phyloP scores from a whole-genome alignment of 2,329 filamentous ascomycete genomes.

The Aspergillus fumigatus region DNA sequence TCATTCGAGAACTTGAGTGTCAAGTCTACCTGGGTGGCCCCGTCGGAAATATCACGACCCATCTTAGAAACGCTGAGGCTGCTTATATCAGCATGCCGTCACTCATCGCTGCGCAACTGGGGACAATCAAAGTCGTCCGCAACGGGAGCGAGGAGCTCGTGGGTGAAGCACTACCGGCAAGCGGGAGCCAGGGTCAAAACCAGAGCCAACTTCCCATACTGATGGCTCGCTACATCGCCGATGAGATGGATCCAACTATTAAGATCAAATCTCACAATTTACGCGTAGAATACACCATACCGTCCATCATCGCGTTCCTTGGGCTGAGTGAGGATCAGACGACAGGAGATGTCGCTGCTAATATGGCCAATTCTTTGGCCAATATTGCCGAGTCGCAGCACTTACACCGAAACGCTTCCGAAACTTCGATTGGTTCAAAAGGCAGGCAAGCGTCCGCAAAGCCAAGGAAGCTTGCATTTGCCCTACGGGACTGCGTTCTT shows the following conservation, averaged over 20 bases:
- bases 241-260: slow-evolving; percentile 87
- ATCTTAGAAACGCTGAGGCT: slow-evolving; percentile 61
- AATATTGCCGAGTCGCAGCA: slow-evolving; percentile 61
- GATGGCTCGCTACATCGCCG: slow-evolving; percentile 85
- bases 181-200: slow-evolving; percentile 12
- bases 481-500: slow-evolving; percentile 73
- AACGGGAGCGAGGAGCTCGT: slow-evolving; percentile 69
- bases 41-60: slow-evolving; percentile 60
- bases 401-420: slow-evolving; percentile 13
- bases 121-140: slow-evolving; percentile 57
- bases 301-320: slow-evolving; percentile 74
- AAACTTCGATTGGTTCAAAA: slow-evolving; percentile 13
- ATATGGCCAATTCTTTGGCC: slow-evolving; percentile 73
- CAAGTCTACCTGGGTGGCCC: slow-evolving; percentile 61
- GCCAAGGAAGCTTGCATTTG: slow-evolving; percentile 52
- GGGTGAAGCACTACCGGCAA: slow-evolving; percentile 51
- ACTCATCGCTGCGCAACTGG: slow-evolving; percentile 72
- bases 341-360: slow-evolving; percentile 67
- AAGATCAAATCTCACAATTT: slow-evolving; percentile 84
- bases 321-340: slow-evolving; percentile 64
- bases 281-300: slow-evolving; percentile 82
- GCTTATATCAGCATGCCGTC: slow-evolving; percentile 83
- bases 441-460: slow-evolving; percentile 39
- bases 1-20: slow-evolving; percentile 60
- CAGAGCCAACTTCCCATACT: slow-evolving; percentile 54